Conservation (phyloP, 768 basidiomycete genomes). For the Lyophyllum shimeji region DNA sequence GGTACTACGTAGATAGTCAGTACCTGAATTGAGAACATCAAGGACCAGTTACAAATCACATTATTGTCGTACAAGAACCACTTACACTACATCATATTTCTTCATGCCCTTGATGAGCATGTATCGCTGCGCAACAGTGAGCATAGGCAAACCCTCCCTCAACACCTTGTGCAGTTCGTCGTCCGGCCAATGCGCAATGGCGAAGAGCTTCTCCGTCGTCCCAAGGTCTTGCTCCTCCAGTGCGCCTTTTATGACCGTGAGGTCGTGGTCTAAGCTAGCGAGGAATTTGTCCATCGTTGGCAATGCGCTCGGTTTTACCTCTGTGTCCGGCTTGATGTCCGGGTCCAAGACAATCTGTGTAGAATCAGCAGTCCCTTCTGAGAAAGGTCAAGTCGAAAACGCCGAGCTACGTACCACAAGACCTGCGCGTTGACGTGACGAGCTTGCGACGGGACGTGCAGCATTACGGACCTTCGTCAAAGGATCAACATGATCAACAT, state of each 20-base stretch:
- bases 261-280: constrained; percentile 5
- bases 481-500: no score
- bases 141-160: constrained; percentile 7
- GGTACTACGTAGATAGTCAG: no score
- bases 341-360: neutral
- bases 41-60: neutral
- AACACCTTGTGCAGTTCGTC: constrained; percentile 9
- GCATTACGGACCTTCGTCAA: neutral
- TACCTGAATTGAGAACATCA: no score
- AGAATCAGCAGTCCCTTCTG: neutral
- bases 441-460: neutral
- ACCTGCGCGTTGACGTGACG: neutral
- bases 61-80: neutral
- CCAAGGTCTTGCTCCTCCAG: constrained; percentile 6
- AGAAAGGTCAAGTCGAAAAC: neutral
- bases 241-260: neutral
- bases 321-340: neutral
- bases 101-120: constrained; percentile 14
- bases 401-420: neutral
- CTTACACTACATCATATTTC: neutral
- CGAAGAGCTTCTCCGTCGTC: constrained; percentile 7
- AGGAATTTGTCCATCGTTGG: neutral
- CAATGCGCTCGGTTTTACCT: neutral
- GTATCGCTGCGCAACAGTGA: constrained; percentile 10
- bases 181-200: constrained; percentile 9